phyloP scores from a whole-genome alignment of 371 early-diverging fungal species.

The Sporodiniella umbellata region DNA sequence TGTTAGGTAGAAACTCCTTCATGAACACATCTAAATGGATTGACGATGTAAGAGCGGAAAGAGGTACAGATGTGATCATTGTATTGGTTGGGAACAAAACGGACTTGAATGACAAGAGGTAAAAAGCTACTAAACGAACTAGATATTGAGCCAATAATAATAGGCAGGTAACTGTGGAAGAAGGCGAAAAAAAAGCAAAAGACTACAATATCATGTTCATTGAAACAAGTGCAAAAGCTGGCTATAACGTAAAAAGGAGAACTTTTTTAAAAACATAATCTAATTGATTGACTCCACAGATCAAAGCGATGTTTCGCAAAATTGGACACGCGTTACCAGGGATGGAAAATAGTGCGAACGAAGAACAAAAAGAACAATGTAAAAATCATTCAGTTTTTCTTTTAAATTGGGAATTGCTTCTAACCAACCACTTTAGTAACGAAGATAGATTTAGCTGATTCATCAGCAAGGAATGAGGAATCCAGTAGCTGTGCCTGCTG shows the following conservation, averaged over 20 bases:
- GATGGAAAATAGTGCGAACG: constrained; percentile 63
- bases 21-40: constrained; percentile 97
- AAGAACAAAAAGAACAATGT: constrained; percentile 37
- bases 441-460: constrained; percentile 42
- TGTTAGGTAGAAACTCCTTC: constrained; percentile 90
- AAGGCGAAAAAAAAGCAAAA: constrained; percentile 94
- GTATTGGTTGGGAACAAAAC: constrained; percentile 99
- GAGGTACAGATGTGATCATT: constrained; percentile 95
- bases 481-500: constrained; percentile 42
- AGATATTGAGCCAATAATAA: too few relatives aligned
- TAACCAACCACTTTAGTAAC: constrained; percentile 24
- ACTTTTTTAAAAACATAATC: not conserved
- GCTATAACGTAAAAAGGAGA: constrained; percentile 70
- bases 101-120: constrained; percentile 92
- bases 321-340: constrained; percentile 95
- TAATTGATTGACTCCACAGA: constrained; percentile 16
- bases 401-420: too few relatives aligned
- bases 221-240: constrained; percentile 96
- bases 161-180: constrained; percentile 90
- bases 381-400: constrained; percentile 7
- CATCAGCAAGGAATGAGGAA: constrained; percentile 32
- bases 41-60: constrained; percentile 95
- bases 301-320: constrained; percentile 92
- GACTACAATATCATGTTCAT: constrained; percentile 96
- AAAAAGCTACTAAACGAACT: too few relatives aligned